Conservation (phyloP, 345 rosid genomes). For the Brassica nigra region DNA sequence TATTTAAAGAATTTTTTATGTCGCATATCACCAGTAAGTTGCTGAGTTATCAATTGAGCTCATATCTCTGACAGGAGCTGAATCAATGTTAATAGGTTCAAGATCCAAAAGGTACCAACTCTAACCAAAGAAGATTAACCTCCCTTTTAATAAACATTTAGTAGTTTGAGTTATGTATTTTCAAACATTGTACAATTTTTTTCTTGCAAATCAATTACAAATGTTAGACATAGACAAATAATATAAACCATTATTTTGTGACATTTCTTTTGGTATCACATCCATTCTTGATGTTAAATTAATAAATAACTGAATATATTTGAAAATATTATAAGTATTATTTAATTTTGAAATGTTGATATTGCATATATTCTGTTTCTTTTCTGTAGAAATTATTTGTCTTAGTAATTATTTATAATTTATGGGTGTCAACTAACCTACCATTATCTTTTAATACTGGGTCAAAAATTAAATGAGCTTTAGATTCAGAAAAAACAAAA, state of each 20-base stretch:
- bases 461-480: too few species aligned
- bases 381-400: neutral
- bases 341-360: conserved; percentile 9
- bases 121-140: neutral
- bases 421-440: too few species aligned
- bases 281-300: neutral
- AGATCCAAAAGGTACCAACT: neutral
- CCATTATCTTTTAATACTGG: too few species aligned
- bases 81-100: neutral
- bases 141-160: neutral
- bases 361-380: neutral
- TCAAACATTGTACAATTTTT: neutral
- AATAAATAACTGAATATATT: neutral
- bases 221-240: neutral
- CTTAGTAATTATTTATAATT: neutral
- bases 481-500: too few species aligned
- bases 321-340: too few species aligned
- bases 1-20: neutral
- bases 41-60: neutral
- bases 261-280: neutral
- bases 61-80: neutral
- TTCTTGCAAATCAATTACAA: neutral
- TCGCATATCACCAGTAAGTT: neutral
- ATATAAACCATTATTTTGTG: neutral
- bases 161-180: neutral